A percentile compares a stretch with the other conserved stretches of the same genome.
Conservation (phyloP, 768 basidiomycete genomes). For the Candolleomyces efflorescens region DNA sequence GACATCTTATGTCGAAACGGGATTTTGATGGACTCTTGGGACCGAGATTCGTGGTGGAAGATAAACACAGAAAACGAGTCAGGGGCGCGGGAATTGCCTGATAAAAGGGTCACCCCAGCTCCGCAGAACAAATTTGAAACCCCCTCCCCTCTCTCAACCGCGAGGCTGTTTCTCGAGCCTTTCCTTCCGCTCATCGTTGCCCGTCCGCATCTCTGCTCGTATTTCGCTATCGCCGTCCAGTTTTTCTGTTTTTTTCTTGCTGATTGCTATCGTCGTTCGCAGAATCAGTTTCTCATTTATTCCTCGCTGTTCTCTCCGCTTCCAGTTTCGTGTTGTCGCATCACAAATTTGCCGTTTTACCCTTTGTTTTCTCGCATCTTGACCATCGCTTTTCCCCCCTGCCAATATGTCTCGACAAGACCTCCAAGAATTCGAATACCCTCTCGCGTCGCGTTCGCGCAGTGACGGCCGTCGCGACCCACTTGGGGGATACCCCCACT, state of each 20-base stretch:
- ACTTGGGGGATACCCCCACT: constrained; percentile 9
- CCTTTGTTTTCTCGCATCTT: constrained; percentile 16
- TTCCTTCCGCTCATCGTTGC: constrained; percentile 6
- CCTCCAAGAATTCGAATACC: constrained; percentile 35
- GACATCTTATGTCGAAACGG: constrained; percentile 4
- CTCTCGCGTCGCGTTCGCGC: constrained; percentile 27
- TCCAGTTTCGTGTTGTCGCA: constrained; percentile 14
- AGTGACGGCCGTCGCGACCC: constrained; percentile 19
- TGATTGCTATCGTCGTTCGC: constrained; percentile 28
- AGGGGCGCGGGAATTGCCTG: constrained; percentile 32
- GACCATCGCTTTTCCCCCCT: constrained; percentile 10
- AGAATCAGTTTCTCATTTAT: constrained; percentile 30
- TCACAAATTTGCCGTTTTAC: constrained; percentile 12
- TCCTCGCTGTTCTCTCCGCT: constrained; percentile 17
- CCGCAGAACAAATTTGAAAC: constrained; percentile 34
- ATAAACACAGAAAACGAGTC: constrained; percentile 15
- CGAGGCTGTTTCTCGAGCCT: constrained; percentile 3
- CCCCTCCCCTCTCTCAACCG: constrained; percentile 15
- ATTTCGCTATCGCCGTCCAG: constrained; percentile 29
- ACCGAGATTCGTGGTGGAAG: not conserved
- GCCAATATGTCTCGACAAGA: constrained; percentile 41
- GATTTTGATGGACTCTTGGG: constrained; percentile 1
- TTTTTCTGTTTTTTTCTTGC: constrained; percentile 35
- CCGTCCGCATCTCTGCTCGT: constrained; percentile 11
- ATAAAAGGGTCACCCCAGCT: constrained; percentile 22